Evolutionary conservation across 768 basidiomycete species (phyloP).

Genomic region (Mycena pura): DNA sequence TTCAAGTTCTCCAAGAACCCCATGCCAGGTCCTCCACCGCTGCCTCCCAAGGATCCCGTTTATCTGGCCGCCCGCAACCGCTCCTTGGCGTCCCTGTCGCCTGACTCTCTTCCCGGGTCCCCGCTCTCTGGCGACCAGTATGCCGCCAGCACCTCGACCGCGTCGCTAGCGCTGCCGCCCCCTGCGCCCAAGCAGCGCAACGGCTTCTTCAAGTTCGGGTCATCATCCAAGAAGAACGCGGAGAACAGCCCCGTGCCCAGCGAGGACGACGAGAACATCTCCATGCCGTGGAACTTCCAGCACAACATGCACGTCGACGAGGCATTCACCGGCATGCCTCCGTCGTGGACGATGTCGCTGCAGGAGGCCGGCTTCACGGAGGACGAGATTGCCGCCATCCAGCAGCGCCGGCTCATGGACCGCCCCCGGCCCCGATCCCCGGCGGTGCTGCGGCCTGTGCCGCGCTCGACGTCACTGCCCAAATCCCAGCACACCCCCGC

Average conservation of each 20-base stretch:
- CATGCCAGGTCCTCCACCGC: slow-evolving; percentile 51
- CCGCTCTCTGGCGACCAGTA: slow-evolving; percentile 49
- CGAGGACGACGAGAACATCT: slow-evolving; percentile 65
- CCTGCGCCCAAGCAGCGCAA: slow-evolving; percentile 36
- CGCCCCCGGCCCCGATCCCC: slow-evolving; percentile 13
- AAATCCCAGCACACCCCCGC: slow-evolving; percentile 23
- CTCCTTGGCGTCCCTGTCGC: slow-evolving; percentile 55
- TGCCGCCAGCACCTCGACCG: slow-evolving; percentile 40
- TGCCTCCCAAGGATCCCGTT: slow-evolving; percentile 69
- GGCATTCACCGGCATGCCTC: slow-evolving; percentile 70
- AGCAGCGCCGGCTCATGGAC: slow-evolving; percentile 41
- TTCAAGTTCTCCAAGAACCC: slow-evolving; percentile 25
- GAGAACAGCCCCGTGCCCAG: slow-evolving; percentile 18
- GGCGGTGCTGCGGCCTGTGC: slow-evolving; percentile 12
- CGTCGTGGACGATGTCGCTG: slow-evolving; percentile 73
- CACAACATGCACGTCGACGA: slow-evolving; percentile 85
- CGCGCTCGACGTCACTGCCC: slow-evolving; percentile 21
- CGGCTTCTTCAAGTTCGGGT: slow-evolving; percentile 52
- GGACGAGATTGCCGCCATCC: slow-evolving; percentile 72
- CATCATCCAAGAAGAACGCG: slow-evolving; percentile 39
- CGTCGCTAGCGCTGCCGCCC: slow-evolving; percentile 41
- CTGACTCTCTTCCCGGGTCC: slow-evolving; percentile 47
- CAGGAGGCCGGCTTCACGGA: slow-evolving; percentile 66
- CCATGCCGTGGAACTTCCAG: slow-evolving; percentile 81
- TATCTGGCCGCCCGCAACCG: slow-evolving; percentile 51